Evolutionary conservation across 1,284 basidiomycete species (phyloP).

Genomic region (Naganishia sp.): DNA sequence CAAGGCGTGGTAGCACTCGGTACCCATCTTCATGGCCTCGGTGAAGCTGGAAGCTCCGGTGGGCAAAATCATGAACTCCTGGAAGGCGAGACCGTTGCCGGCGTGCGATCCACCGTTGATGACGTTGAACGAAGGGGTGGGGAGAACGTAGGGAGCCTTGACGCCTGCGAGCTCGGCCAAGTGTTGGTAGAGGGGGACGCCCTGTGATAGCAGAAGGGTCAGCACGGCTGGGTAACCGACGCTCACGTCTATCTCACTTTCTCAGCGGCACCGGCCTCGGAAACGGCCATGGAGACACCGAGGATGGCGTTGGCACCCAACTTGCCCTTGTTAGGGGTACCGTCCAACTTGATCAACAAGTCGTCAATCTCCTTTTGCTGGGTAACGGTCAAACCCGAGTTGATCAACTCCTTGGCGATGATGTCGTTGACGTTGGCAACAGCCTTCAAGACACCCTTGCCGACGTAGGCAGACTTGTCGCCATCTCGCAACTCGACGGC

Average conservation of each 20-base stretch:
- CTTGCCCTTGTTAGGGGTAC: constrained; percentile 98
- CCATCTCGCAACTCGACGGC: constrained; percentile 98
- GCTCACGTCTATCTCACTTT: constrained; percentile 56
- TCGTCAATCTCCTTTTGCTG: constrained; percentile 96
- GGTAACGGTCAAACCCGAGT: constrained; percentile 81
- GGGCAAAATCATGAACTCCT: constrained; percentile 99
- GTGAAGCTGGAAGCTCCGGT: constrained; percentile 89
- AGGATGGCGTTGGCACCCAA: constrained; percentile 99
- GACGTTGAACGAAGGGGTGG: constrained; percentile 93
- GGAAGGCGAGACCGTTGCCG: constrained; percentile 98
- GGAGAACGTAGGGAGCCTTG: constrained; percentile 88
- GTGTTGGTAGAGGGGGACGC: constrained; percentile 91
- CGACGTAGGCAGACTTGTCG: constrained; percentile 89
- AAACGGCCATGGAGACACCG: constrained; percentile 94
- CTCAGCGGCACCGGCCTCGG: constrained; percentile 90
- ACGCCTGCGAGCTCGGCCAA: constrained; percentile 92
- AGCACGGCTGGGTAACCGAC: background rate
- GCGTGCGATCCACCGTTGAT: constrained; percentile 99
- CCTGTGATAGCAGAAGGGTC: background rate
- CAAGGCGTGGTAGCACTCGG: constrained; percentile 96
- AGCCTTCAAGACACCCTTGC: constrained; percentile 95
- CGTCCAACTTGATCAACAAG: constrained; percentile 98
- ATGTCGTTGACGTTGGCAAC: constrained; percentile 91
- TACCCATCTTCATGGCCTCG: constrained; percentile 97
- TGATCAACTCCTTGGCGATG: constrained; percentile 87